Base-by-base conservation (phyloP, 768 basidiomycete species). In the Lactarius sp. region DNA sequence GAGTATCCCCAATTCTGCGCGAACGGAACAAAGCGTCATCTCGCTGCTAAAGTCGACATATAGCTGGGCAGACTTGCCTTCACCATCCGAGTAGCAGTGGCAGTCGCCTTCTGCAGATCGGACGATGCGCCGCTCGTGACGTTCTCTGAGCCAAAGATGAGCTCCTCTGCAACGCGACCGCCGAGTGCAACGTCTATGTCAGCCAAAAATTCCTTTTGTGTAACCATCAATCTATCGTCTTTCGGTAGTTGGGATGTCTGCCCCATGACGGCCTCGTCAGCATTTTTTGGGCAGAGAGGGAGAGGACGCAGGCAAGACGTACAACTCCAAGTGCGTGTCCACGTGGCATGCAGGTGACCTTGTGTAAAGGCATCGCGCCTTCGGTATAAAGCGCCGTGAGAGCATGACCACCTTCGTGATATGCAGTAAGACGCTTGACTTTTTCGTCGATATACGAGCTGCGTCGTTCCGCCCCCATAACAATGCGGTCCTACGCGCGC, bases 401-500 rank as follows among this genome's bases (percentile, higher is more conserved):
- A 34, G 95, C 93, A 73, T 98, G 94, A 41, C 93, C 94, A 64
- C 91, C 92, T 88, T 99, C 97, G 76, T 98, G 96, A 77, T 98
- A 98, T 7, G 97, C 97, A 0, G 96, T 98, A 52, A 91, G 84
- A 60, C 88, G 77, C 73, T 94, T 96, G 39, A 83, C 86, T 75
- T 93, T 89, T 41, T 88, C 86, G 64, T 92, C 88, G 65, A 98
- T 90, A 72, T 86, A 94, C 47, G 88, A 86, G 61, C 90, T 94
- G 77, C 86, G 90, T 66, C 97, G 82, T 75, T 98, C 96, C 8
- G 92, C 92, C 49, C 97, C 97, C 94, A 99, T 95, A 66, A 97
- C 77, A 64, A 98, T 98, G 61, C 93, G 89, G 75, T 96, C 93
- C 90, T 87, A 68, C 31, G 51, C 3, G 7, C 51, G 31, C 41